Evolutionary conservation across 768 basidiomycete species (phyloP).

Genomic region (Agaricus subrufescens): DNA sequence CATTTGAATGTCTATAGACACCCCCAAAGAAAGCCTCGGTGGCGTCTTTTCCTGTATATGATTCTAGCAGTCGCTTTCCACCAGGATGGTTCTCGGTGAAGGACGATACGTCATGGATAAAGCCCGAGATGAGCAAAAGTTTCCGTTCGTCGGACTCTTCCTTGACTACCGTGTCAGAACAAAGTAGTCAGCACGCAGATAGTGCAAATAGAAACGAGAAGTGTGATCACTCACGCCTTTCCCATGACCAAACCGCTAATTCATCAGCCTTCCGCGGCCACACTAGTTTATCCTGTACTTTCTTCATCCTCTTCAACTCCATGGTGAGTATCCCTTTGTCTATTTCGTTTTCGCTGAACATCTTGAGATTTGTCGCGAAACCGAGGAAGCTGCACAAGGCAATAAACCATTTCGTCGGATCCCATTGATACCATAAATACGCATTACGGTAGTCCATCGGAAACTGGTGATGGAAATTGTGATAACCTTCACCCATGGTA

Average conservation of each 20-base stretch:
- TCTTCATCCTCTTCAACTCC: conserved; percentile 72
- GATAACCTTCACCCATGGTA: conserved; percentile 86
- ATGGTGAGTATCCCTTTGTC: conserved; percentile 77
- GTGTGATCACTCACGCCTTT: conserved; percentile 52
- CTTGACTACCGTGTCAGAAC: conserved; percentile 43
- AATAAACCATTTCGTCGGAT: conserved; percentile 97
- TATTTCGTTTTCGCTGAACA: conserved; percentile 88
- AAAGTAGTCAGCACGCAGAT: neutral
- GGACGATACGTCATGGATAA: conserved; percentile 77
- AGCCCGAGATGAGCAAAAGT: conserved; percentile 75
- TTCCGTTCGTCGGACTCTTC: conserved; percentile 59
- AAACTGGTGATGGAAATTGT: conserved; percentile 90
- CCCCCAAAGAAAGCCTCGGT: conserved; percentile 86
- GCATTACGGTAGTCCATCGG: conserved; percentile 86
- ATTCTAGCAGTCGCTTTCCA: conserved; percentile 53
- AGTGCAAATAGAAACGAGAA: neutral
- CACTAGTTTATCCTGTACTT: conserved; percentile 51
- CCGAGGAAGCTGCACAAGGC: conserved; percentile 54
- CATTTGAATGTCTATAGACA: conserved; percentile 77
- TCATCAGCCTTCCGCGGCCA: conserved; percentile 59
- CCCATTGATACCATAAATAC: conserved; percentile 79
- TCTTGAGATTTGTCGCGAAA: conserved; percentile 74
- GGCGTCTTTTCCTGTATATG: conserved; percentile 73
- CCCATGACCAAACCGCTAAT: conserved; percentile 79
- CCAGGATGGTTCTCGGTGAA: conserved; percentile 82